Percentiles rank a stretch among this genome's conserved stretches.
phyloP scores from a whole-genome alignment of 73 alveolate genomes.

The Tetrahymena malaccensis region DNA sequence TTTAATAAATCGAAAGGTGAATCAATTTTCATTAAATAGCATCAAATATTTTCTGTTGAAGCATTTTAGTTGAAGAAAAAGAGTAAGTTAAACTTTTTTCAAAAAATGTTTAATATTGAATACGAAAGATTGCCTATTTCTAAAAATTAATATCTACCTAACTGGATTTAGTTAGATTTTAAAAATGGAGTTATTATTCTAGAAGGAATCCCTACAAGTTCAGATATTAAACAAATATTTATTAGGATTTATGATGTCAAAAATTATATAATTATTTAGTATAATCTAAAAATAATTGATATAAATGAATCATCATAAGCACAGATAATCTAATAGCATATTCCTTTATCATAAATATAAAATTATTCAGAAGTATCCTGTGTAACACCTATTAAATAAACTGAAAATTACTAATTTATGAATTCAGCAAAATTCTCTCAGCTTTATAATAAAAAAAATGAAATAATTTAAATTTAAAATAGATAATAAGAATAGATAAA shows the following conservation, averaged over 20 bases:
- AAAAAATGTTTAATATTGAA: neutral
- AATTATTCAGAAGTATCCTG: neutral
- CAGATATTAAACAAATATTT: neutral
- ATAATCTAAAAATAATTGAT: neutral
- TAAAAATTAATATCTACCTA: neutral
- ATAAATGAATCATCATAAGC: neutral
- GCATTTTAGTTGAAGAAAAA: neutral
- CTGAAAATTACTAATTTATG: too few relatives aligned
- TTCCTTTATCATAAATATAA: neutral
- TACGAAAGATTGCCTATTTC: neutral
- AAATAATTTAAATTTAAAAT: too few relatives aligned
- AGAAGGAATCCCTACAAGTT: neutral
- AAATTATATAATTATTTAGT: neutral
- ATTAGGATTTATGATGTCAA: neutral
- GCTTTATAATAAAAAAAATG: too few relatives aligned
- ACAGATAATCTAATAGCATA: neutral
- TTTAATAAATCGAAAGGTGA: neutral
- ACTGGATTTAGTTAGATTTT: neutral
- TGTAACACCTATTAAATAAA: neutral
- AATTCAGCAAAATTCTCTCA: too few relatives aligned
- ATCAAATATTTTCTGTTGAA: neutral
- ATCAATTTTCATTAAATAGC: neutral
- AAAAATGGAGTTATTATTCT: neutral
- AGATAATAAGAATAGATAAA: too few relatives aligned
- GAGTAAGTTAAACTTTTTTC: neutral